A percentile compares a stretch with the other conserved stretches of the same genome.
These are phyloP conservation scores for Epicoccum sorghinum DNA, from an alignment of 2,329 filamentous ascomycete species.

Conservation along the genomic window DNA sequence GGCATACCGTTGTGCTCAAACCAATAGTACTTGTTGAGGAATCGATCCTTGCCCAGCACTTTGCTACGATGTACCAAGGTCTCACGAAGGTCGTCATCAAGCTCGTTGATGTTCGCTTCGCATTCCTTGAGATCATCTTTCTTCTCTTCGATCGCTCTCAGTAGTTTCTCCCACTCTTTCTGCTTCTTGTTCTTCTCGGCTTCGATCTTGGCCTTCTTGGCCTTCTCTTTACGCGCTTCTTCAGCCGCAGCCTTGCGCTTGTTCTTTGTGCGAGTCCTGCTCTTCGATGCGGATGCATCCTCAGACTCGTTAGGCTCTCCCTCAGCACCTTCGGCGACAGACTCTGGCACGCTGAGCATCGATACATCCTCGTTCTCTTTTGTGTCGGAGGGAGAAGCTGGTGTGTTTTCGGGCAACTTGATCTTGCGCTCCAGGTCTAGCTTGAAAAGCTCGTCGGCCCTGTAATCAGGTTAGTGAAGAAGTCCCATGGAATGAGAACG, in stretches of 20 bases:
- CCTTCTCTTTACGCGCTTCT: slow-evolving; percentile 66
- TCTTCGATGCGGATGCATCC: slow-evolving; percentile 63
- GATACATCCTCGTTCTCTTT: slow-evolving; percentile 63
- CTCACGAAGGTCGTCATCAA: slow-evolving; percentile 92
- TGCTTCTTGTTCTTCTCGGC: slow-evolving; percentile 72
- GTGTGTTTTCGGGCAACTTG: slow-evolving; percentile 73
- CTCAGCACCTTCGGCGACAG: slow-evolving; percentile 67
- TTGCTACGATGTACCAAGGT: slow-evolving; percentile 91
- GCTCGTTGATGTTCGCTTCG: slow-evolving; percentile 81
- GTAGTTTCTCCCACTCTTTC: slow-evolving; percentile 84
- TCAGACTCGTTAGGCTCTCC: slow-evolving; percentile 70
- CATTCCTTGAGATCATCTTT: slow-evolving; percentile 79
- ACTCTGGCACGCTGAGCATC: slow-evolving; percentile 60
- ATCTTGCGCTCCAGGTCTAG: slow-evolving; percentile 77
- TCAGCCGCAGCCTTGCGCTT: slow-evolving; percentile 75
- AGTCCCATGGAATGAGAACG: not conserved
- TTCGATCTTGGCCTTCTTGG: slow-evolving; percentile 66
- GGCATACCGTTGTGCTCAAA: slow-evolving; percentile 99
- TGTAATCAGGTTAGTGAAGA: slow-evolving; percentile 42
- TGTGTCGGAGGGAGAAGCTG: slow-evolving; percentile 62
- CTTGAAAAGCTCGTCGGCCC: slow-evolving; percentile 71
- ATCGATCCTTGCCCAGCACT: slow-evolving; percentile 89
- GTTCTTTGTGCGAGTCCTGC: slow-evolving; percentile 65
- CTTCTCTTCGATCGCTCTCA: slow-evolving; percentile 89
- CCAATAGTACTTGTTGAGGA: slow-evolving; percentile 99